Base-by-base conservation (phyloP, 192 early-diverging fungal genomes). In the Dissophora ornata region DNA sequence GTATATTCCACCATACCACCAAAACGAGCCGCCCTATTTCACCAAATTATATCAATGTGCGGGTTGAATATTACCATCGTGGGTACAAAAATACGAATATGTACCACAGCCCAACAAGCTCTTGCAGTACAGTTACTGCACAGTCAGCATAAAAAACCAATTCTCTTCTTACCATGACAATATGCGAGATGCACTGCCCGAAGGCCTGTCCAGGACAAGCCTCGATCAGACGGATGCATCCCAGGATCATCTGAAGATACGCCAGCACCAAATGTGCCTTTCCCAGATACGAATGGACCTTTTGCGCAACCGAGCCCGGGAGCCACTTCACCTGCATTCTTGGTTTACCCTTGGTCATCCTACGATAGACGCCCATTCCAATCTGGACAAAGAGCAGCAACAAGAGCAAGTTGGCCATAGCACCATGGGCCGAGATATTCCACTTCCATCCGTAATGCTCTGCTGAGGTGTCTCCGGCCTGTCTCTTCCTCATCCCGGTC, bases 151-250 rank as follows among this genome's bases (percentile, higher is more conserved):
- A n/a, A n/a, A n/a, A n/a, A n/a, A n/a, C n/a, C n/a, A n/a, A n/a
- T n/a, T n/a, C n/a, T n/a, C n/a, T 16, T 16, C 62, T 55, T 75
- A 75, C 83, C 75, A 80, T 84, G 24, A 64, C 77, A 32, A 82
- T 49, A 19, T 77, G 71, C 13, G 80, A 67, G 24, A 75, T 53
- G 22, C 80, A 82, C 12, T 82, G 80, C 26, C 67, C 57, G 41
- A 71, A 79, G 4, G 47, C 34, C 29, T 69, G 67, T n/a, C 67
- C 67, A 11, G 78, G 78, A 33, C 78, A 79, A 7, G 67, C 69
- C 4, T 65, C 42, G 13, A 71, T 44, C 0, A 69, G 40, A n/a
- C 58, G 56, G 57, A 79, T 79, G 45, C 21, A 65, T 33, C 78
- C 78, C 7, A 79, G 41, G 16, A 63, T 61, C 11, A 79, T 79